Evolutionary conservation across 306 rosid species (phyloP).

Genomic region (Sicyos edulis): DNA sequence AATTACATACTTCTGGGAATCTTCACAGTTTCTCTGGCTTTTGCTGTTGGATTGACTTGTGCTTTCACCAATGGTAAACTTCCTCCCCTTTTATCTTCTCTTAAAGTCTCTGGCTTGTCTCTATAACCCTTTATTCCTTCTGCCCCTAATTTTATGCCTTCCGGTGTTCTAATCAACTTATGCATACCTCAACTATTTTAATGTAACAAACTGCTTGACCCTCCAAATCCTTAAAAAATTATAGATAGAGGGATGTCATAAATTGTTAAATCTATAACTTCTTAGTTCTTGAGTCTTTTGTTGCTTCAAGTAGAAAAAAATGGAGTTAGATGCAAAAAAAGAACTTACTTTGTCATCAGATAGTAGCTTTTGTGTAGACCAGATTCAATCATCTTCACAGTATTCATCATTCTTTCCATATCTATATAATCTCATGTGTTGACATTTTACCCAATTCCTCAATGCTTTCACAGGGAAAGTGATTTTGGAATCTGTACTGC

Average conservation of each 20-base stretch:
- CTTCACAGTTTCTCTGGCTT: constrained; percentile 39
- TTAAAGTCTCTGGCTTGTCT: too few relatives aligned
- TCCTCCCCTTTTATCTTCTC: too few relatives aligned
- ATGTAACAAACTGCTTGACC: too few relatives aligned
- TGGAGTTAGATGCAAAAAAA: neutral
- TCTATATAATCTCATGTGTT: neutral
- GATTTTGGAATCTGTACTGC: constrained; percentile 38
- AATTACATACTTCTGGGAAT: constrained; percentile 36
- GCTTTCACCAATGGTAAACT: constrained; percentile 33
- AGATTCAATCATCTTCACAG: neutral
- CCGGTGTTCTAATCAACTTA: too few relatives aligned
- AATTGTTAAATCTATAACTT: too few relatives aligned
- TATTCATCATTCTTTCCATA: neutral
- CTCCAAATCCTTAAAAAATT: too few relatives aligned
- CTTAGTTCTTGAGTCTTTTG: neutral
- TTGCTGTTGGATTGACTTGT: constrained; percentile 36
- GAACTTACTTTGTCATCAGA: too few relatives aligned
- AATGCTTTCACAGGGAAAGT: constrained; percentile 30
- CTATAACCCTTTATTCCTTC: too few relatives aligned
- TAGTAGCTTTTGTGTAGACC: too few relatives aligned
- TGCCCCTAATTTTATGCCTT: too few relatives aligned
- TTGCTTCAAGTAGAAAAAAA: neutral
- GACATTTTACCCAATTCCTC: neutral
- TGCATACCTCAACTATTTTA: too few relatives aligned
- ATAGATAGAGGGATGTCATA: too few relatives aligned